A percentile compares a stretch with the other conserved stretches of the same genome.
Evolutionary conservation across 371 early-diverging fungal genomes (phyloP).

Genomic region (Choanephora cucurbitarum): DNA sequence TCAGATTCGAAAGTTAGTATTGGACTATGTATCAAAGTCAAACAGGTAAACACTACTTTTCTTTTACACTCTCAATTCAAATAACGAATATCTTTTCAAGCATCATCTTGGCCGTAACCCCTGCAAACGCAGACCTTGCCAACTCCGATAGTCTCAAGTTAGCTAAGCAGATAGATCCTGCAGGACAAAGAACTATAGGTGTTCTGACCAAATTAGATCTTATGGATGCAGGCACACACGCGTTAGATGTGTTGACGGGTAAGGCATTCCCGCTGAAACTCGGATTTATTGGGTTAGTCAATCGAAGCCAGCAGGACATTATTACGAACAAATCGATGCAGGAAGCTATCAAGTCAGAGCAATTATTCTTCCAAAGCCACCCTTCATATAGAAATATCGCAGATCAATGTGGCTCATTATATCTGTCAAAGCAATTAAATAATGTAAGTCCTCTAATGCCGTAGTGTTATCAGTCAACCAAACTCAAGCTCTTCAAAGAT

Average conservation of each 20-base stretch:
- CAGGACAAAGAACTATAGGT: slow-evolving; percentile 86
- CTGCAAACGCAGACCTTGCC: slow-evolving; percentile 91
- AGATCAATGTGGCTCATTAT: slow-evolving; percentile 82
- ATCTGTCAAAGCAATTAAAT: slow-evolving; percentile 80
- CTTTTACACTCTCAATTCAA: too few relatives aligned
- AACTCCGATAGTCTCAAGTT: slow-evolving; percentile 94
- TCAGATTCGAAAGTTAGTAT: slow-evolving; percentile 81
- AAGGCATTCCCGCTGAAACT: slow-evolving; percentile 81
- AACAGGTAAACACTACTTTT: slow-evolving; percentile 61
- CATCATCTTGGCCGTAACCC: slow-evolving; percentile 93
- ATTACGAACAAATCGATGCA: slow-evolving; percentile 76
- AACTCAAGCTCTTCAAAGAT: slow-evolving; percentile 43
- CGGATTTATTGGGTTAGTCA: slow-evolving; percentile 92
- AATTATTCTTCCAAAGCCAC: slow-evolving; percentile 78
- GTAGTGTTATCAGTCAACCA: background rate
- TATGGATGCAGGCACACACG: slow-evolving; percentile 95
- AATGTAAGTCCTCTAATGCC: slow-evolving; percentile 47
- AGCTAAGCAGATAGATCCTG: slow-evolving; percentile 91
- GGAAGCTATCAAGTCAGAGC: slow-evolving; percentile 75
- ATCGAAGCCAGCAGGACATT: slow-evolving; percentile 91
- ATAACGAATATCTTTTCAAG: slow-evolving; percentile 47
- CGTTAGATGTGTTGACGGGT: slow-evolving; percentile 84
- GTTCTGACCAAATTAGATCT: slow-evolving; percentile 95
- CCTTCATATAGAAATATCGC: slow-evolving; percentile 82
- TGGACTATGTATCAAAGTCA: slow-evolving; percentile 85